phyloP scores from a whole-genome alignment of 495 filamentous ascomycete species.

The Chaetomium tenue region DNA sequence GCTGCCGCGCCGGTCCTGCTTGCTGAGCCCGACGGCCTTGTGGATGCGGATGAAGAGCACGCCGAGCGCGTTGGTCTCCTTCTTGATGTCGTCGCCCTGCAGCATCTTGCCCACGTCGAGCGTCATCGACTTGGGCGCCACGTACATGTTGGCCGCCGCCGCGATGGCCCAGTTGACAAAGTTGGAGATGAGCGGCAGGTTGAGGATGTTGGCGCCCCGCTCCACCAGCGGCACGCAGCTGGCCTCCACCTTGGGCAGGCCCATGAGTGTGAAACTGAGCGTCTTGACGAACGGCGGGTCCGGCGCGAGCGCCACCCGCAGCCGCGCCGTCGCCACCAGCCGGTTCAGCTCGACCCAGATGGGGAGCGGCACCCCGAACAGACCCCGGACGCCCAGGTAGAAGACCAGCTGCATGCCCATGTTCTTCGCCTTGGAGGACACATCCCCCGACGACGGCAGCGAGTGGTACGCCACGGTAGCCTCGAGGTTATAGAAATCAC shows the following conservation, averaged over 20 bases:
- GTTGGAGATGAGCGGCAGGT: slow-evolving; percentile 88
- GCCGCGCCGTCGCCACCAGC: slow-evolving; percentile 79
- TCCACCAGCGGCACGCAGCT: slow-evolving; percentile 91
- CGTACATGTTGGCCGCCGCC: slow-evolving; percentile 82
- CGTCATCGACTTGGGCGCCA: slow-evolving; percentile 93
- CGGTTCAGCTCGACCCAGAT: slow-evolving; percentile 86
- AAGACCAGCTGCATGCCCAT: slow-evolving; percentile 96
- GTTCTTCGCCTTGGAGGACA: slow-evolving; percentile 79
- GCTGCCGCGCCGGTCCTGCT: slow-evolving; percentile 82
- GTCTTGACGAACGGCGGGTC: slow-evolving; percentile 89
- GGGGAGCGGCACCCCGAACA: slow-evolving; percentile 86
- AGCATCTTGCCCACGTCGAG: slow-evolving; percentile 88
- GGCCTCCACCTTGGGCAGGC: slow-evolving; percentile 81
- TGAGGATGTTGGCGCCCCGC: slow-evolving; percentile 85
- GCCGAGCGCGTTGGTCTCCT: slow-evolving; percentile 80
- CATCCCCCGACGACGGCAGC: slow-evolving; percentile 61
- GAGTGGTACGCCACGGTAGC: slow-evolving; percentile 93
- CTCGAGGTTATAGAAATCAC: slow-evolving; percentile 92
- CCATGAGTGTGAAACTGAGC: slow-evolving; percentile 90
- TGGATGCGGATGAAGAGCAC: slow-evolving; percentile 90
- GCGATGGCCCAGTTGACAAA: slow-evolving; percentile 97
- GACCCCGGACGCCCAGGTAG: slow-evolving; percentile 79
- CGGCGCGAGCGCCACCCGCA: slow-evolving; percentile 80
- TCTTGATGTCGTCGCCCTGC: slow-evolving; percentile 83
- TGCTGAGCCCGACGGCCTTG: slow-evolving; percentile 79